Evolutionary conservation across 83 land plant genomes (phyloP), one percentile per base, ranked within the genome.

Genomic region (Picea abies): DNA sequence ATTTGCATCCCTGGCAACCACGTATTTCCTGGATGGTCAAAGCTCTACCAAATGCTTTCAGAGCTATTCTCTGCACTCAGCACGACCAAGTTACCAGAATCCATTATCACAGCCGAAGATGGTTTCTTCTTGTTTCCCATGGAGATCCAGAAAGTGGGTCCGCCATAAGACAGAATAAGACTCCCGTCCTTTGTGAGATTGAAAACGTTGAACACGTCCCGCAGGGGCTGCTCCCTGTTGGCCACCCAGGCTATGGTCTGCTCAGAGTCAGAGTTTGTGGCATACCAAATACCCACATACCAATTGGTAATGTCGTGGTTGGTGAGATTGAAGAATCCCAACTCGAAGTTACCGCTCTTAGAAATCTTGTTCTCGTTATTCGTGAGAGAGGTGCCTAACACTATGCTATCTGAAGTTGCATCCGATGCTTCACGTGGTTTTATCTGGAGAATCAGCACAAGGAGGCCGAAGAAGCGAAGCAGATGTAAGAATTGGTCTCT

Each of bases 171-270:
- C 68, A 65, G 68, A 19, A 23, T n/a, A 26, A 65, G 68, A 65
- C 11, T 23, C 5, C 68, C 68, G 5, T 4, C 10, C 4, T n/a
- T 10, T 10, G 68, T 19, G 10, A 65, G 22, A n/a, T 65, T 65
- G 10, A 65, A 26, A 65, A 65, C 68, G 10, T 11, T 10, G 60
- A 60, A 39, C 39, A 2, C 64, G 63, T 70, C 73, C 6, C 66
- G 52, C 2, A 88, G 19, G 15, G 90, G 88, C 7, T 20, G 63
- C 39, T 88, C 82, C 85, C 70, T n/a, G 49, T 88, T 88, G 56
- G 88, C 90, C 17, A 88, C 90, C 90, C 90, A 88, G 32, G 9
- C 68, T 0, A 65, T 23, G 7, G 84, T 83, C 4, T 15, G 23
- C 29, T 29, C 29, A 29, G 29, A 29, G 29, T n/a, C 29, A 41